Evolutionary conservation across 2,329 filamentous ascomycete species (phyloP), one percentile per base, ranked within the genome.

Genomic region (Colletotrichum aenigma): DNA sequence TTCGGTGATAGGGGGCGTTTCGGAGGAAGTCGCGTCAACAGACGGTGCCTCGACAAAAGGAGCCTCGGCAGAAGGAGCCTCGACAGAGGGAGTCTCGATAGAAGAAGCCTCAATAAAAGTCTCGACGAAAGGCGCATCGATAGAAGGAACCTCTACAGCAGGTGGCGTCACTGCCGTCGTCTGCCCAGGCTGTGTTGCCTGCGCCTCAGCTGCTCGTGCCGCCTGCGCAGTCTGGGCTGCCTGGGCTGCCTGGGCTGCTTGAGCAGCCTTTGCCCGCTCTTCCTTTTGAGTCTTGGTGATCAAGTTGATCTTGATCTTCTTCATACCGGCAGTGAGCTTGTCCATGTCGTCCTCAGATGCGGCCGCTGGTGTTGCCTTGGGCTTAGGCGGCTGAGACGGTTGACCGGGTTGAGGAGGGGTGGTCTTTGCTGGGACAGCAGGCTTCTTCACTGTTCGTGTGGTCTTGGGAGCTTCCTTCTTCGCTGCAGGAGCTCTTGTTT

Each of bases 221-320:
- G 18, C 55, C 21, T 18, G 15, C 55, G 21, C 55, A 58, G 55
- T 30, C 26, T 58, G 55, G 26, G 58, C 58, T 52, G 43, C 43
- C 26, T 58, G 55, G 26, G 58, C 58, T 52, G 43, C 43, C 43
- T 52, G 43, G 18, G 58, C 60, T 75, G 67, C 74, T 61, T 79
- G 55, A 24, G 70, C 66, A n/a, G 82, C 79, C 70, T 81, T 80
- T 68, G 88, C 87, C 30, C 86, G 88, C 3, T 89, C 90, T 66
- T 91, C 91, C 78, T 87, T 89, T 79, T 92, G 89, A 52, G 90
- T 87, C 75, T 91, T 88, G 3, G 90, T 92, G 52, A 92, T 85
- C 28, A 93, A 81, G 68, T 90, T 92, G 79, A 93, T 91, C 80
- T 90, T 92, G 74, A 93, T 90, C 81, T 89, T 92, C 81, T 90